Conservation (phyloP, 257 asterid genomes). For the Verbena officinalis region DNA sequence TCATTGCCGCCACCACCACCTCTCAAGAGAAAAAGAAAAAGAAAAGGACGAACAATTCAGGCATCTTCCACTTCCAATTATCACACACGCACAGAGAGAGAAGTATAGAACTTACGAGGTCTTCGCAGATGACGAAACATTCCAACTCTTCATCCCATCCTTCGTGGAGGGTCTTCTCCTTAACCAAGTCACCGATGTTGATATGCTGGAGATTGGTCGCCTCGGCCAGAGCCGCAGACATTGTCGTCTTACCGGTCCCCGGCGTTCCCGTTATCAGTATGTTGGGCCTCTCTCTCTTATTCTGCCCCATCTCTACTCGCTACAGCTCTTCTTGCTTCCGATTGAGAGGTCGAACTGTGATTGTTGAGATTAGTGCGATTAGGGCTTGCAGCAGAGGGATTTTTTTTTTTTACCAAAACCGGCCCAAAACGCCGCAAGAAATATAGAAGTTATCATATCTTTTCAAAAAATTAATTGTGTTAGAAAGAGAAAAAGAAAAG, state of each 20-base stretch:
- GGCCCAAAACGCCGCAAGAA: no score
- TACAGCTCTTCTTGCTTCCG: neutral
- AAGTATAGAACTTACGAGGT: slow-evolving; percentile 58
- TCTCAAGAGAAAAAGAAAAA: no score
- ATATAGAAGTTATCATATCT: no score
- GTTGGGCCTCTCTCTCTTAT: slow-evolving; percentile 67
- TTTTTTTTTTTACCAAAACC: no score
- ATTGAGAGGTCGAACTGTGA: neutral
- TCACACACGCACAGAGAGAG: neutral
- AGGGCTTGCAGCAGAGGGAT: slow-evolving; percentile 12
- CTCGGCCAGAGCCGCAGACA: slow-evolving; percentile 73
- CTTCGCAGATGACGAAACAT: slow-evolving; percentile 81
- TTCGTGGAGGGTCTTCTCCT: slow-evolving; percentile 85
- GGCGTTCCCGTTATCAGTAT: slow-evolving; percentile 86
- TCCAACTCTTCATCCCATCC: slow-evolving; percentile 92
- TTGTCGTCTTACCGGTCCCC: slow-evolving; percentile 92
- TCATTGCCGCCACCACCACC: no score
- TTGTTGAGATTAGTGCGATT: neutral
- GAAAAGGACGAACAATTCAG: no score
- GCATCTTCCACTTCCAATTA: neutral
- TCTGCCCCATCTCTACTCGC: slow-evolving; percentile 44
- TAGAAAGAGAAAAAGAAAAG: no score
- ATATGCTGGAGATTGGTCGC: slow-evolving; percentile 78
- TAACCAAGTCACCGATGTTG: slow-evolving; percentile 81
- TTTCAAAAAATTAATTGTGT: no score